A percentile compares a stretch with the other conserved stretches of the same genome.
Evolutionary conservation across 2,329 filamentous ascomycete species (phyloP).

Genomic region (Sclerotinia borealis): DNA sequence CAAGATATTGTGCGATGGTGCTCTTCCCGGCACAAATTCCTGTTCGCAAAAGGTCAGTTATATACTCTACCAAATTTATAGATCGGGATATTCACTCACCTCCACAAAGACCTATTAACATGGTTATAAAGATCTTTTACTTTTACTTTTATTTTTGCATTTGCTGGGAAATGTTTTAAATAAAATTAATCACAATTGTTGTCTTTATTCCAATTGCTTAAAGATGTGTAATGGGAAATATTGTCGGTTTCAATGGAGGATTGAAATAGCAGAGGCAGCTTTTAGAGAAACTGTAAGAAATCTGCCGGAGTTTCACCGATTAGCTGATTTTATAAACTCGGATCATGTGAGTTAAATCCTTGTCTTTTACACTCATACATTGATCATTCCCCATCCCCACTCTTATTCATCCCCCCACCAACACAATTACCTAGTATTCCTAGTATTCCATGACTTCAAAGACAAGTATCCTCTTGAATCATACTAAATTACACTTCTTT

Average conservation of each 20-base stretch:
- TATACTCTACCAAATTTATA: too few species aligned
- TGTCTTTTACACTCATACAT: background rate
- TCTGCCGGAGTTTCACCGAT: constrained; percentile 5
- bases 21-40: constrained; percentile 92
- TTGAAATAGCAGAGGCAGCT: background rate
- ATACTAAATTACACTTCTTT: background rate
- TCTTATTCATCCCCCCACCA: background rate
- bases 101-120: constrained; percentile 74
- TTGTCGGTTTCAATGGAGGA: background rate
- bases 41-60: constrained; percentile 33
- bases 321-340: background rate
- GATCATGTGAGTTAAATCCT: constrained; percentile 10
- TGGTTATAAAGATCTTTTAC: constrained; percentile 31
- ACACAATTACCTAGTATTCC: background rate
- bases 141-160: too few species aligned
- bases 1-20: constrained; percentile 81
- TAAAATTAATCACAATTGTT: background rate
- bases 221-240: background rate
- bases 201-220: background rate
- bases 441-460: background rate
- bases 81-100: constrained; percentile 38
- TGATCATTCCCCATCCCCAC: background rate
- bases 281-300: background rate
- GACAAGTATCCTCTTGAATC: background rate
- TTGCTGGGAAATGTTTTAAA: background rate